These are phyloP conservation scores for Ramaria rubella DNA, from an alignment of 768 basidiomycete species.

Conservation along the genomic window DNA sequence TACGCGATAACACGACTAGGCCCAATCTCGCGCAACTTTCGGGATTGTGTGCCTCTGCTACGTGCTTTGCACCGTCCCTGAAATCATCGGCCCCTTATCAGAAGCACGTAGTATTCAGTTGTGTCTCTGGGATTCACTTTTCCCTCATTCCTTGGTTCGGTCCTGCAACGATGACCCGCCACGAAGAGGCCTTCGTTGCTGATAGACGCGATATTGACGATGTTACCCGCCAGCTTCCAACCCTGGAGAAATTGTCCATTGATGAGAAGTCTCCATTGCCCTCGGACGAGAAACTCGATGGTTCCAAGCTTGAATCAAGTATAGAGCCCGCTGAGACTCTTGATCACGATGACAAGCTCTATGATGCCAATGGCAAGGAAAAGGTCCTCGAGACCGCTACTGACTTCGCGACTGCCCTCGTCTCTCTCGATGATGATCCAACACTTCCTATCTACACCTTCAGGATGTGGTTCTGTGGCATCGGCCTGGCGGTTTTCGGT, in stretches of 20 bases:
- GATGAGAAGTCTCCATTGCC: background rate
- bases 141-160: no score
- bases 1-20: no score
- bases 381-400: conserved; percentile 5
- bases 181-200: background rate
- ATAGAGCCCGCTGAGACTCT: background rate
- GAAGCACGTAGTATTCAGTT: no score
- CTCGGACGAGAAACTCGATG: background rate
- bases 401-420: conserved; percentile 7
- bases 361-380: conserved; percentile 7
- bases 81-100: no score
- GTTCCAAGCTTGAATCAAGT: no score
- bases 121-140: no score
- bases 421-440: conserved; percentile 31
- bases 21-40: no score
- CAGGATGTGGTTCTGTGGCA: conserved; percentile 55
- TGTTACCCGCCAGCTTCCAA: background rate
- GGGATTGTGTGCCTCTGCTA: no score
- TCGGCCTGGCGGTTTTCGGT: conserved; percentile 16
- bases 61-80: no score
- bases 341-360: background rate
- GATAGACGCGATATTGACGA: background rate
- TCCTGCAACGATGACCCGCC: no score
- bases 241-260: no score
- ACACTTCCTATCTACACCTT: conserved; percentile 36